Evolutionary conservation across 2,329 filamentous ascomycete genomes (phyloP).

Genomic region (Penicillium sp.): DNA sequence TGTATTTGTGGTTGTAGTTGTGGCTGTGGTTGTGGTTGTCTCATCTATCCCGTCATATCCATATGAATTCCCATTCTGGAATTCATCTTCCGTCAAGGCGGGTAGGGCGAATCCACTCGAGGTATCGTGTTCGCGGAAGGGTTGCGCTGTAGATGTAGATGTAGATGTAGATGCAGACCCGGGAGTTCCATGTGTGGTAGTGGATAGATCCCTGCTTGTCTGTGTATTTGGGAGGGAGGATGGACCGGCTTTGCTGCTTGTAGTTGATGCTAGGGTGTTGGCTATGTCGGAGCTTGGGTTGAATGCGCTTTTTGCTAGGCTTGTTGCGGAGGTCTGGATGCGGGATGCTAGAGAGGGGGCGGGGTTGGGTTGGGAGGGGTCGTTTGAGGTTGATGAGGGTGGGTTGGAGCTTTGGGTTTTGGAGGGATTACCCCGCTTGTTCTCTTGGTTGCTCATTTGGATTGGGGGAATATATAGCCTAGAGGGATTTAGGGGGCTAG

Average conservation of each 20-base stretch:
- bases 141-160: not conserved
- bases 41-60: not conserved
- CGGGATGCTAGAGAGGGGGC: conserved; percentile 24
- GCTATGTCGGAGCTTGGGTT: conserved; percentile 17
- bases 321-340: conserved; percentile 37
- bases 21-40: not conserved
- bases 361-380: not conserved
- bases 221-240: not conserved
- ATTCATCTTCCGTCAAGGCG: conserved; percentile 20
- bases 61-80: conserved; percentile 10
- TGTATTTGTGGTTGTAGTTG: conserved; percentile 1
- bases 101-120: conserved; percentile 12
- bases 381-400: not conserved
- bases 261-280: conserved; percentile 19
- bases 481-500: not conserved
- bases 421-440: conserved; percentile 4
- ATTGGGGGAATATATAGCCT: not conserved
- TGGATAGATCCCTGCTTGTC: not conserved
- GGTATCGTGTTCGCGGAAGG: conserved; percentile 5
- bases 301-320: conserved; percentile 32
- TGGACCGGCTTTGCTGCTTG: conserved; percentile 10
- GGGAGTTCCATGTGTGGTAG: not conserved
- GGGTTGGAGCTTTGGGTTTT: not conserved
- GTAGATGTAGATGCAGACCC: not conserved
- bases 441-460: conserved; percentile 2